Conservation (phyloP, 441 rosid genomes). For the Euphorbia celastroides region DNA sequence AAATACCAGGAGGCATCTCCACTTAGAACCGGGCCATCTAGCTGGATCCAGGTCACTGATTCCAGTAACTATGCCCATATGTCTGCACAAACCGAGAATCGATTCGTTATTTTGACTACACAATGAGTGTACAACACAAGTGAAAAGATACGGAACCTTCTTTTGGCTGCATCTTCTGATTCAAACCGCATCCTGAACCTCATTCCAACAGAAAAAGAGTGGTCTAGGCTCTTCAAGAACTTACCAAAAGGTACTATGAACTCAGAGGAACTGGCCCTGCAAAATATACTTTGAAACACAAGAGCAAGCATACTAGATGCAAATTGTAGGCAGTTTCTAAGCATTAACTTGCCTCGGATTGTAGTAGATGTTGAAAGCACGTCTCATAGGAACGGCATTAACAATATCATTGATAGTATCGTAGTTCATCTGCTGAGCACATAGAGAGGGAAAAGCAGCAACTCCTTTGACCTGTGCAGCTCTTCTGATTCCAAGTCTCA, state of each 20-base stretch:
- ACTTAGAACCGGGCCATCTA: conserved; percentile 92
- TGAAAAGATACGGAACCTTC: conserved; percentile 49
- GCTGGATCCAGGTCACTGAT: conserved; percentile 73
- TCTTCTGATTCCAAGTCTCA: conserved; percentile 86
- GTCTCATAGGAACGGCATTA: conserved; percentile 50
- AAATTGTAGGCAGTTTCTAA: background rate
- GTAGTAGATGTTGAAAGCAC: conserved; percentile 68
- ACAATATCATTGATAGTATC: conserved; percentile 54
- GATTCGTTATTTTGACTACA: conserved; percentile 5
- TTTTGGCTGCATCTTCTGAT: conserved; percentile 82
- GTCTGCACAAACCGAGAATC: conserved; percentile 39
- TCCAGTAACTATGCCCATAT: conserved; percentile 68
- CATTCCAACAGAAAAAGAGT: conserved; percentile 67
- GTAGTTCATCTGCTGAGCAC: conserved; percentile 47
- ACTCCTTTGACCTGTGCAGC: conserved; percentile 64
- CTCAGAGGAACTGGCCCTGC: conserved; percentile 69
- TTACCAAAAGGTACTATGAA: conserved; percentile 64
- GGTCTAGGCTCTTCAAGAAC: conserved; percentile 67
- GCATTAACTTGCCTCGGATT: conserved; percentile 63
- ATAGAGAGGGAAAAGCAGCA: conserved; percentile 39
- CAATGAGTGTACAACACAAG: background rate
- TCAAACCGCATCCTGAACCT: conserved; percentile 79
- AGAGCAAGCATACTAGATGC: background rate
- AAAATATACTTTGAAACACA: conserved; percentile 7
- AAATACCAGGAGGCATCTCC: conserved; percentile 83